Percentiles rank a stretch among this genome's conserved stretches.
These are phyloP conservation scores for Cubamyces lactineus DNA, from an alignment of 768 basidiomycete genomes.

Conservation along the genomic window DNA sequence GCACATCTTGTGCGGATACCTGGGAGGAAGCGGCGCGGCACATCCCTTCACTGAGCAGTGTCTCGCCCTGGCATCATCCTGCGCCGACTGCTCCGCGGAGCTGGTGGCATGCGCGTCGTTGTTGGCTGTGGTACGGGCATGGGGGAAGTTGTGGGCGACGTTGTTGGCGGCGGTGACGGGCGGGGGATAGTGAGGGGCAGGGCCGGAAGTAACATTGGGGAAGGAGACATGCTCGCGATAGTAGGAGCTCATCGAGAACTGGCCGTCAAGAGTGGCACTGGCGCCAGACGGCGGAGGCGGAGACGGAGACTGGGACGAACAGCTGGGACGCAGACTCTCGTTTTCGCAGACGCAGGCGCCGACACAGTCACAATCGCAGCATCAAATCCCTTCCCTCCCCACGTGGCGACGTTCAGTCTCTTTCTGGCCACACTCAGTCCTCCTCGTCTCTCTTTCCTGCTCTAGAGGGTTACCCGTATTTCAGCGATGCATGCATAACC, in stretches of 20 bases:
- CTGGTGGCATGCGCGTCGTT: neutral
- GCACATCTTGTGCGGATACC: slow-evolving; percentile 53
- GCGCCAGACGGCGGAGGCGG: slow-evolving; percentile 11
- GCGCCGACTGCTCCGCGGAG: neutral
- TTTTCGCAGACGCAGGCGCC: neutral
- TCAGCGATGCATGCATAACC: too few species aligned
- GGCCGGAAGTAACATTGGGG: slow-evolving; percentile 18
- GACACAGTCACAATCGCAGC: neutral
- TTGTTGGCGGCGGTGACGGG: slow-evolving; percentile 4
- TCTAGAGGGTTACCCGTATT: too few species aligned
- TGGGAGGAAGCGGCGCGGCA: slow-evolving; percentile 34
- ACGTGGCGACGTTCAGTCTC: slow-evolving; percentile 20
- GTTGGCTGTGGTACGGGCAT: neutral
- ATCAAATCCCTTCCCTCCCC: neutral
- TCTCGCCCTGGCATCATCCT: slow-evolving; percentile 5
- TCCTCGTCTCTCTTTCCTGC: neutral
- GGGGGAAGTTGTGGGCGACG: neutral
- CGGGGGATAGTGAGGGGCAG: slow-evolving; percentile 11
- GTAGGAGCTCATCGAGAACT: slow-evolving; percentile 24
- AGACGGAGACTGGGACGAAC: slow-evolving; percentile 7
- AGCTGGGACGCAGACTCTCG: slow-evolving; percentile 2
- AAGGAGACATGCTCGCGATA: slow-evolving; percentile 26
- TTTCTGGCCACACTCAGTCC: too few species aligned
- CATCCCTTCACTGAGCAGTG: slow-evolving; percentile 53
- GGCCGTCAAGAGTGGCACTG: slow-evolving; percentile 5